phyloP scores from a whole-genome alignment of 1,284 basidiomycete genomes.

The Cutaneotrichosporon sp. region DNA sequence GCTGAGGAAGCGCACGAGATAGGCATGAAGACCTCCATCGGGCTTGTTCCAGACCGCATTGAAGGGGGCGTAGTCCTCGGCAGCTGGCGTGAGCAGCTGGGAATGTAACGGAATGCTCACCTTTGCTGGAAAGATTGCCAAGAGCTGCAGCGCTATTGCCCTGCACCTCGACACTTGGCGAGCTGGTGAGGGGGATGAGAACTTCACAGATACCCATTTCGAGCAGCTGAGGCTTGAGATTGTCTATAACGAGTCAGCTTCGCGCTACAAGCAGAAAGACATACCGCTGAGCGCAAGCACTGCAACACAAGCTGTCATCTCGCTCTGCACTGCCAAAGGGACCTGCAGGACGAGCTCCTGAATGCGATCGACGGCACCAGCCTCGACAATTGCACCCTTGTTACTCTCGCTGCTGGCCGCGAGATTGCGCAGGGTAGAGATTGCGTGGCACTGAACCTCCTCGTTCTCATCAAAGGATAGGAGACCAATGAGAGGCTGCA shows the following conservation, averaged over 20 bases:
- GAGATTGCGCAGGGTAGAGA: conserved; percentile 92
- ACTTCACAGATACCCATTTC: conserved; percentile 99
- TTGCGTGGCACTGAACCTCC: conserved; percentile 99
- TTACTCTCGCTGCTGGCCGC: conserved; percentile 98
- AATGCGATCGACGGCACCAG: conserved; percentile 96
- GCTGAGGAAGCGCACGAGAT: conserved; percentile 89
- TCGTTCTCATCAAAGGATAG: conserved; percentile 98
- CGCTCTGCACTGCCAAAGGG: conserved; percentile 94
- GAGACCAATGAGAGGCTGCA: conserved; percentile 91
- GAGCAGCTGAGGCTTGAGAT: conserved; percentile 87
- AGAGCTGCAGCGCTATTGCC: conserved; percentile 97
- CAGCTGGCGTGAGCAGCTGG: conserved; percentile 50
- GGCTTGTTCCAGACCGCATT: conserved; percentile 98
- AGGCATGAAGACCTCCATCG: conserved; percentile 93
- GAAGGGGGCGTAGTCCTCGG: conserved; percentile 96
- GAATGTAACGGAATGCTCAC: conserved; percentile 47
- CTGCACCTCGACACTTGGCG: conserved; percentile 94
- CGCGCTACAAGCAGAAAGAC: conserved; percentile 11
- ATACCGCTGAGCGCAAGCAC: conserved; percentile 85
- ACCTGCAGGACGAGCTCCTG: conserved; percentile 94
- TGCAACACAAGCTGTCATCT: conserved; percentile 99
- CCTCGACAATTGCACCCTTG: conserved; percentile 96
- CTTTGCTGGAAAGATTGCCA: conserved; percentile 94
- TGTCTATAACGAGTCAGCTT: conserved; percentile 56
- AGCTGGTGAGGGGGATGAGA: conserved; percentile 92